phyloP scores from a whole-genome alignment of 1,284 basidiomycete genomes.

The Fomes fomentarius region DNA sequence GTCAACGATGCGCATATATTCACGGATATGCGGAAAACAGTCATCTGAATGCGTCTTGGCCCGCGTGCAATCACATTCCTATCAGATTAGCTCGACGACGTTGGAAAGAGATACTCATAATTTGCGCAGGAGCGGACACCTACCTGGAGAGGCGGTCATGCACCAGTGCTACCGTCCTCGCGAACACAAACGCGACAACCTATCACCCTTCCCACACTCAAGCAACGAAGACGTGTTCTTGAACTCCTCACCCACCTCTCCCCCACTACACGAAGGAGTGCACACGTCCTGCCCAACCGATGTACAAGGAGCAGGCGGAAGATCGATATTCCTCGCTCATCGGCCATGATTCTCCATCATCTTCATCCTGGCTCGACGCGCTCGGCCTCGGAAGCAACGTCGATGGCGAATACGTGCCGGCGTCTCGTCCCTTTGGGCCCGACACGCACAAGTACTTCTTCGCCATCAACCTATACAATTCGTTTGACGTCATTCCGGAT shows the following conservation, averaged over 20 bases:
- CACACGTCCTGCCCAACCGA: conserved; percentile 78
- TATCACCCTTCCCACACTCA: conserved; percentile 69
- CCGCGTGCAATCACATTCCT: no score
- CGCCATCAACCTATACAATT: conserved; percentile 97
- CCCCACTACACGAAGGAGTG: conserved; percentile 92
- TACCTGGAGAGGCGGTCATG: conserved; percentile 59
- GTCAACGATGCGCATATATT: no score
- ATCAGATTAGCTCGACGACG: no score
- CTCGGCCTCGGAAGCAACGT: conserved; percentile 49
- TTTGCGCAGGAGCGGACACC: conserved; percentile 36
- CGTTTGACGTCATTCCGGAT: conserved; percentile 97
- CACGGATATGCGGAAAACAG: no score
- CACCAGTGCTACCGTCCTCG: conserved; percentile 44
- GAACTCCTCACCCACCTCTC: conserved; percentile 85
- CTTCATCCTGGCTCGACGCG: conserved; percentile 64
- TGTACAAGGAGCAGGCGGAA: conserved; percentile 82
- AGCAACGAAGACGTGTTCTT: conserved; percentile 84
- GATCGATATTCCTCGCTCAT: conserved; percentile 85
- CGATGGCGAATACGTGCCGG: conserved; percentile 47
- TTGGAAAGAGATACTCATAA: conserved; percentile 15
- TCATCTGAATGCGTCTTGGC: no score
- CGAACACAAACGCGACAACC: conserved; percentile 55
- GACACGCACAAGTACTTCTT: conserved; percentile 95
- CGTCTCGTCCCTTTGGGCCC: conserved; percentile 45
- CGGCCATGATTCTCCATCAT: conserved; percentile 69